Percentiles rank a stretch among this genome's conserved stretches.
phyloP scores from a whole-genome alignment of 2,329 filamentous ascomycete species.

The Aspergillus sp. region DNA sequence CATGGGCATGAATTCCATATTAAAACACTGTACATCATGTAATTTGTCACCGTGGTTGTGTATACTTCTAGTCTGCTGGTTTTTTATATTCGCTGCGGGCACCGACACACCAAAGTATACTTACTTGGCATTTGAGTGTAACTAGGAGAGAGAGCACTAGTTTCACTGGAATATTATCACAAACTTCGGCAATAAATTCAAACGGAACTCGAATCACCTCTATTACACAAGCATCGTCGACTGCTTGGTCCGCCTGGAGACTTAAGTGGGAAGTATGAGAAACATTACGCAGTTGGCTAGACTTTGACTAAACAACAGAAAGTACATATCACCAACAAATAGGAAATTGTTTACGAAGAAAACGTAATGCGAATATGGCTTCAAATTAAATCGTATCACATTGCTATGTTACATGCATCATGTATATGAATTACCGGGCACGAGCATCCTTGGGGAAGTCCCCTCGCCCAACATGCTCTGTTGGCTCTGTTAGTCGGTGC shows the following conservation, averaged over 20 bases:
- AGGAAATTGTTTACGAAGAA: background rate
- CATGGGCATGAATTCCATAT: background rate
- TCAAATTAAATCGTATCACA: background rate
- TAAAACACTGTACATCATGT: background rate
- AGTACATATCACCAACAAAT: background rate
- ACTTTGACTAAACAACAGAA: background rate
- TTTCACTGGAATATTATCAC: background rate
- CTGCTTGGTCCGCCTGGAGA: too few species aligned
- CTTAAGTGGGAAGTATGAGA: too few species aligned
- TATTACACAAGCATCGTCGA: background rate
- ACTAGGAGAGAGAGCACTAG: background rate
- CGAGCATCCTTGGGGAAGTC: conserved; percentile 61
- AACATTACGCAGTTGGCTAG: too few species aligned
- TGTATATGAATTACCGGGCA: conserved; percentile 39
- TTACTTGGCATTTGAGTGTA: background rate
- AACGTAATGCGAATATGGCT: background rate
- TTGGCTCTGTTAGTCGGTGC: conserved; percentile 52
- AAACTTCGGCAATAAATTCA: background rate
- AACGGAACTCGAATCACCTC: background rate
- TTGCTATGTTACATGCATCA: conserved; percentile 4
- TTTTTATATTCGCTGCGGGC: background rate
- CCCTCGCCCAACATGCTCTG: conserved; percentile 54
- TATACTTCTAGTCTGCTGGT: background rate
- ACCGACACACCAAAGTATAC: background rate
- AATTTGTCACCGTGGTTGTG: background rate